These are phyloP conservation scores for Nyctanthes arbortristis DNA, from an alignment of 257 asterid genomes.

Conservation along the genomic window DNA sequence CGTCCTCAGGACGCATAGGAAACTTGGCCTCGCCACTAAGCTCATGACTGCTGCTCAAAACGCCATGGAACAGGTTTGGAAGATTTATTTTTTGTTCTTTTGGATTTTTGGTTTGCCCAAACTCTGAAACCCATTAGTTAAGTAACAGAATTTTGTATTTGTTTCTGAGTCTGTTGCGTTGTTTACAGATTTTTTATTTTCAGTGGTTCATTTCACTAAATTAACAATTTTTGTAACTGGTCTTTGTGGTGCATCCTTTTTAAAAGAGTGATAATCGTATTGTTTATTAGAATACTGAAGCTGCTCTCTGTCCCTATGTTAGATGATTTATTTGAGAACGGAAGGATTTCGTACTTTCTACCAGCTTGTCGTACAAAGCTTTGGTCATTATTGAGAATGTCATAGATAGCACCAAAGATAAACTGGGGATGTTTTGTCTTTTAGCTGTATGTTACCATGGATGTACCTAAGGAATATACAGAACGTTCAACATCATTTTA, in stretches of 20 bases:
- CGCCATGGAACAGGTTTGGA: conserved; percentile 88
- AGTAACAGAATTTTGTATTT: neutral
- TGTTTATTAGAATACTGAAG: neutral
- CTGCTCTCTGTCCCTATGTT: neutral
- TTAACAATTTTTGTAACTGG: neutral
- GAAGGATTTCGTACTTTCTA: neutral
- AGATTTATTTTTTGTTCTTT: neutral
- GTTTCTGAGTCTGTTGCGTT: neutral
- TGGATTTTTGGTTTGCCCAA: neutral
- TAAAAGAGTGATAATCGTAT: neutral
- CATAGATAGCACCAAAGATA: neutral
- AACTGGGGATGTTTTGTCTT: neutral
- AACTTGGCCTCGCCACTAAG: conserved; percentile 90
- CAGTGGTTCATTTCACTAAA: neutral
- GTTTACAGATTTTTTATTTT: neutral
- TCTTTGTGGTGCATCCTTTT: neutral
- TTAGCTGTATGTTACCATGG: neutral
- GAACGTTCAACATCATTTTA: neutral
- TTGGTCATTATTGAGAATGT: neutral
- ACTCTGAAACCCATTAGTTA: neutral
- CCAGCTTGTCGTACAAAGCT: neutral
- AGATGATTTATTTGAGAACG: neutral
- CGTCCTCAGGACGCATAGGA: conserved; percentile 91
- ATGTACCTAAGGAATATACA: neutral
- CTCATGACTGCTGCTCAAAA: conserved; percentile 99